phyloP scores from a whole-genome alignment of 2,329 filamentous ascomycete genomes.

The Sporothrix brasiliensis region DNA sequence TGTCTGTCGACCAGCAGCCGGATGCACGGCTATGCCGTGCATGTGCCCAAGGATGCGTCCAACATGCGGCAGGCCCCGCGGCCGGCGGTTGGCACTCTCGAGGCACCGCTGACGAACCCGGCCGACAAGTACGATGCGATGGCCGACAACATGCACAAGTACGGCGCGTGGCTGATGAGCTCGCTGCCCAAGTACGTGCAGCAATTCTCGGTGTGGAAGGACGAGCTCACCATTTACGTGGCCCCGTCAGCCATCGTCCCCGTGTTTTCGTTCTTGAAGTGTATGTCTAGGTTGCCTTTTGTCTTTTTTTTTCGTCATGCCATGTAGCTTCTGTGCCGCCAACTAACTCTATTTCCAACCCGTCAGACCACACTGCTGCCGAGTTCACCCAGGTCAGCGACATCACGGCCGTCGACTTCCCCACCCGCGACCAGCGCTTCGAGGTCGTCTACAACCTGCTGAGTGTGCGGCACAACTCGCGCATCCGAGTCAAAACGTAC shows the following conservation, averaged over 20 bases:
- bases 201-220: conserved; percentile 99
- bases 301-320: neutral
- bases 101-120: conserved; percentile 82
- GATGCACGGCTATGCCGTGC: conserved; percentile 53
- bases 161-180: conserved; percentile 95
- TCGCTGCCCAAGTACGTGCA: conserved; percentile 97
- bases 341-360: neutral
- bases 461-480: conserved; percentile 92
- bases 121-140: conserved; percentile 90
- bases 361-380: conserved; percentile 84
- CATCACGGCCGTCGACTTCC: conserved; percentile 94
- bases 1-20: conserved; percentile 55
- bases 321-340: neutral
- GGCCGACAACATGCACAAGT: conserved; percentile 85
- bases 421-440: conserved; percentile 92
- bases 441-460: conserved; percentile 98
- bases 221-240: conserved; percentile 94
- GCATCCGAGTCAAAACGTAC: conserved; percentile 98
- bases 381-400: conserved; percentile 94
- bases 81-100: conserved; percentile 63
- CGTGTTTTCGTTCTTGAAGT: conserved; percentile 91
- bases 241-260: conserved; percentile 85
- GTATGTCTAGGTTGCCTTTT: conserved; percentile 44
- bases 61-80: conserved; percentile 70
- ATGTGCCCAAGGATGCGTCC: conserved; percentile 61